Percentiles rank a stretch among this genome's conserved stretches.
Evolutionary conservation across 2,329 filamentous ascomycete species (phyloP).

Genomic region (Alternaria ventricosa): DNA sequence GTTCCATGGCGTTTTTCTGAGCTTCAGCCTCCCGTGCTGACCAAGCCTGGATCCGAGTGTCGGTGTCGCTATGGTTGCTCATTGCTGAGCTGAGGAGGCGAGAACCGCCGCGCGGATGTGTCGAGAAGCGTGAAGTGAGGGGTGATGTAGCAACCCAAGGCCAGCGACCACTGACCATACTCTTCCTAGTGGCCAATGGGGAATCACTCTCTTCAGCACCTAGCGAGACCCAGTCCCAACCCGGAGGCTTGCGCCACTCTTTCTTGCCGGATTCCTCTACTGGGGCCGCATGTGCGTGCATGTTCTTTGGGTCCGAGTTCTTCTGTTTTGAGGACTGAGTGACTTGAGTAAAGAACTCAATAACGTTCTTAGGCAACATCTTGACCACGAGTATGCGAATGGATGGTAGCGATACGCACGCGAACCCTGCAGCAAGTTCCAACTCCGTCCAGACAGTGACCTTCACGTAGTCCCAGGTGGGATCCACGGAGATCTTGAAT

Average conservation of each 20-base stretch:
- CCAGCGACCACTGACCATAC: slow-evolving; percentile 15
- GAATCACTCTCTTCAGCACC: not conserved
- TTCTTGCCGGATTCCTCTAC: not conserved
- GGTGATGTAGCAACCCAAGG: slow-evolving; percentile 5
- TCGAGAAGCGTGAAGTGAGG: not conserved
- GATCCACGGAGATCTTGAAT: slow-evolving; percentile 33
- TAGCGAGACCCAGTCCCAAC: slow-evolving; percentile 12
- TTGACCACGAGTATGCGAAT: slow-evolving; percentile 27
- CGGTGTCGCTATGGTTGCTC: slow-evolving; percentile 17
- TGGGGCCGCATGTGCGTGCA: not conserved
- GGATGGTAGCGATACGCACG: slow-evolving; percentile 33
- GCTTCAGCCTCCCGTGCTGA: not conserved
- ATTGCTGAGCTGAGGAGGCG: slow-evolving; percentile 11
- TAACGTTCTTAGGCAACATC: slow-evolving; percentile 16
- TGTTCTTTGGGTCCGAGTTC: not conserved
- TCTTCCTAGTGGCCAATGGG: not conserved
- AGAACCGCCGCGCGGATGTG: slow-evolving; percentile 7
- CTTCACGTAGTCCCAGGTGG: slow-evolving; percentile 36
- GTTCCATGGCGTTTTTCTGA: not conserved
- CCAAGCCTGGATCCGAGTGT: not conserved
- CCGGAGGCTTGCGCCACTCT: slow-evolving; percentile 14
- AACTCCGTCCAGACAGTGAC: slow-evolving; percentile 34
- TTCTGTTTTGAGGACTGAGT: slow-evolving; percentile 8
- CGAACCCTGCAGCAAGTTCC: slow-evolving; percentile 30
- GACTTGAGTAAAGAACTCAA: slow-evolving; percentile 13